phyloP scores from a whole-genome alignment of 2,329 filamentous ascomycete genomes.

The Gliomastix tumulicola region DNA sequence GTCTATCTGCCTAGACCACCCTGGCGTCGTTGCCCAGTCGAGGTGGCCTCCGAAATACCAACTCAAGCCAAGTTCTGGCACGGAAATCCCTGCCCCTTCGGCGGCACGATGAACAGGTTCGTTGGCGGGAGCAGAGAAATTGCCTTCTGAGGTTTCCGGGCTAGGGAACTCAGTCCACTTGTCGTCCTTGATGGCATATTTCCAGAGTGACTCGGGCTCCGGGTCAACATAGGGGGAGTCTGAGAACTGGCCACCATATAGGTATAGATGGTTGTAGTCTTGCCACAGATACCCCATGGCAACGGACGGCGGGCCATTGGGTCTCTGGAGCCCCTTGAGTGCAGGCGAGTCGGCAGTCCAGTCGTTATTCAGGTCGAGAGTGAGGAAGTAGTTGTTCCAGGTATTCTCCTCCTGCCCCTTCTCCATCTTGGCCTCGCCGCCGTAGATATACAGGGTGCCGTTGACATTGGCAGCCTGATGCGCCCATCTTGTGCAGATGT shows the following conservation, averaged over 20 bases:
- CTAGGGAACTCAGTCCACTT: constrained; percentile 57
- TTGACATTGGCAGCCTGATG: constrained; percentile 66
- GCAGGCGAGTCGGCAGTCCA: constrained; percentile 62
- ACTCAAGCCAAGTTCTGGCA: constrained; percentile 62
- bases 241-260: constrained; percentile 70
- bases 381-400: constrained; percentile 72
- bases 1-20: constrained; percentile 59
- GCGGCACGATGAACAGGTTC: constrained; percentile 59
- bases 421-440: constrained; percentile 55
- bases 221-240: constrained; percentile 53
- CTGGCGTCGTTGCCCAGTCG: constrained; percentile 49
- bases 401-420: constrained; percentile 53
- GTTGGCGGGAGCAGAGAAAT: constrained; percentile 49
- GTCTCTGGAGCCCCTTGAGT: constrained; percentile 54
- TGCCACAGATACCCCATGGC: constrained; percentile 72
- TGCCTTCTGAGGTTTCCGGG: constrained; percentile 56
- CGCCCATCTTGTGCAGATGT: constrained; percentile 59
- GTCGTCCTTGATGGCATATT: constrained; percentile 54
- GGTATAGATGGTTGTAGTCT: constrained; percentile 60
- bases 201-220: constrained; percentile 57
- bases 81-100: constrained; percentile 66
- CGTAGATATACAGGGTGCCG: constrained; percentile 70
- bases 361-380: constrained; percentile 64
- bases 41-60: constrained; percentile 78
- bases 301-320: constrained; percentile 63